These are phyloP conservation scores for Solanum stenotomum DNA, from an alignment of 257 asterid genomes.

Conservation along the genomic window DNA sequence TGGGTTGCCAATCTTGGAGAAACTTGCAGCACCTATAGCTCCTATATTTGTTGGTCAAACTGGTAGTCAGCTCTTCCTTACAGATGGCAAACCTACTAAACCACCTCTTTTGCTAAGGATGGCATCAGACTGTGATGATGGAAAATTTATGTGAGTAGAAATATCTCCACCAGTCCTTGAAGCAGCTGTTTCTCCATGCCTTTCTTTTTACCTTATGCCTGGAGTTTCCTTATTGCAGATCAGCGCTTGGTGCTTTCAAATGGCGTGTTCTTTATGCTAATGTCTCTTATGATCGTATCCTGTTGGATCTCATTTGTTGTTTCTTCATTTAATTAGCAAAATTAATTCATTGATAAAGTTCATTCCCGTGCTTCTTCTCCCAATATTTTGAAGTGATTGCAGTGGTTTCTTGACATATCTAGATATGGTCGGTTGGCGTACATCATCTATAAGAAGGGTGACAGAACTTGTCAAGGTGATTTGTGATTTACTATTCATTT, in stretches of 20 bases:
- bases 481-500: not conserved
- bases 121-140: constrained; percentile 86
- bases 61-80: constrained; percentile 72
- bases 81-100: constrained; percentile 28
- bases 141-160: constrained; percentile 62
- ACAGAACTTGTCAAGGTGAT: constrained; percentile 71
- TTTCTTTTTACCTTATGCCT: constrained; percentile 1
- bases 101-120: constrained; percentile 79
- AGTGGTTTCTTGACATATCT: constrained; percentile 33
- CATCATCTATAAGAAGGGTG: constrained; percentile 87
- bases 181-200: constrained; percentile 2
- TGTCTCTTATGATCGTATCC: constrained; percentile 80
- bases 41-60: constrained; percentile 61
- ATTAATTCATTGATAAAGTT: not conserved
- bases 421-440: constrained; percentile 99
- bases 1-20: constrained; percentile 83
- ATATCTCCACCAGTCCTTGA: not conserved
- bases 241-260: constrained; percentile 79
- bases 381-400: constrained; percentile 7
- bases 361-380: not conserved
- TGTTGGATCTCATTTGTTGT: not conserved
- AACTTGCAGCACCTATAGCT: constrained; percentile 42
- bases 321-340: not conserved
- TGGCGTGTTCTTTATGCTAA: constrained; percentile 77
- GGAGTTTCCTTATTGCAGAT: constrained; percentile 41